A percentile compares a stretch with the other conserved stretches of the same genome.
Conservation (phyloP, 306 rosid species). For the Acacia crassicarpa region DNA sequence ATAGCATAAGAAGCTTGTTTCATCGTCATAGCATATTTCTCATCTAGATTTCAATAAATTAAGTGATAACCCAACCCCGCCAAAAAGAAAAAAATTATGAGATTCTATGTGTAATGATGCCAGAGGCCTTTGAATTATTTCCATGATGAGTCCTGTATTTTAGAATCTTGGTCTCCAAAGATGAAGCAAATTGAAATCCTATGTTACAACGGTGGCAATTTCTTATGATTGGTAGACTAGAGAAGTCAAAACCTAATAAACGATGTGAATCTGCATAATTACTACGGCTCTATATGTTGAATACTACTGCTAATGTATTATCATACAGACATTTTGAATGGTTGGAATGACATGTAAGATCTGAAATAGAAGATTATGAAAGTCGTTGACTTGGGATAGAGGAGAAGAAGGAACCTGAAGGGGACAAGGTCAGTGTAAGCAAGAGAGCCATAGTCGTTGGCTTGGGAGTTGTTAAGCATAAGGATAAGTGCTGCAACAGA, state of each 20-base stretch:
- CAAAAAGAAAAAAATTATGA: background rate
- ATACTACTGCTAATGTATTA: background rate
- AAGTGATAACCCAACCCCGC: background rate
- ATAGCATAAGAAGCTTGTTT: background rate
- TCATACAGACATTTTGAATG: background rate
- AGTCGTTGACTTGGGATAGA: background rate
- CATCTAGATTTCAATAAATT: slow-evolving; percentile 8
- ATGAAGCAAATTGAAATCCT: background rate
- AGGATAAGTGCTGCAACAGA: slow-evolving; percentile 79
- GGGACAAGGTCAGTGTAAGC: slow-evolving; percentile 72
- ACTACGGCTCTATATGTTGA: background rate
- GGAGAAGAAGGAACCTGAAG: slow-evolving; percentile 51
- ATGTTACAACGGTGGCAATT: background rate
- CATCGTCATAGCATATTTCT: background rate
- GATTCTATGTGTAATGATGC: background rate
- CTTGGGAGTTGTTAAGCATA: slow-evolving; percentile 78
- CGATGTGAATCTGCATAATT: background rate
- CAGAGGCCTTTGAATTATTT: background rate
- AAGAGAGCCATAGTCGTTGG: slow-evolving; percentile 66
- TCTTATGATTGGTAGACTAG: background rate
- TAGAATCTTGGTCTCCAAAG: background rate
- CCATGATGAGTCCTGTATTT: background rate
- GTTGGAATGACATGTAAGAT: background rate
- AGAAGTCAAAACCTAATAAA: background rate
- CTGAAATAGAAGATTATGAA: background rate